phyloP scores from a whole-genome alignment of 2,329 filamentous ascomycete genomes.

The Alternaria panax region DNA sequence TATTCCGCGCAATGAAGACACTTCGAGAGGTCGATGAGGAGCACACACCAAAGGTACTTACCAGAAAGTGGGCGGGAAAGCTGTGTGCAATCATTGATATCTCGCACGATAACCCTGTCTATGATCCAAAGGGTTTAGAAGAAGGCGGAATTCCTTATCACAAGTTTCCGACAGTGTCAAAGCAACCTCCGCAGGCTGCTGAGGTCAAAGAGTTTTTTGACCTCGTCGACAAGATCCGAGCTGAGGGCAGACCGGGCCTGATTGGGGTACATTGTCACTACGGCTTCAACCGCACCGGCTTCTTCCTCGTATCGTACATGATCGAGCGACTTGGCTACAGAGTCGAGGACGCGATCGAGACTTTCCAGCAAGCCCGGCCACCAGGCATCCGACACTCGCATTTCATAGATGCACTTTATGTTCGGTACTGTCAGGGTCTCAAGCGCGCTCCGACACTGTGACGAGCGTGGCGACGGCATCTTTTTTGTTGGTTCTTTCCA shows the following conservation, averaged over 20 bases:
- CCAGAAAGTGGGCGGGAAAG: slow-evolving; percentile 68
- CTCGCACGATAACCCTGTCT: slow-evolving; percentile 87
- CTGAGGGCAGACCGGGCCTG: slow-evolving; percentile 47
- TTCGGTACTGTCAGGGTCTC: slow-evolving; percentile 71
- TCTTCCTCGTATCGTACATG: slow-evolving; percentile 89
- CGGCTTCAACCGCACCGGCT: slow-evolving; percentile 92
- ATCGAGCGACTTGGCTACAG: slow-evolving; percentile 77
- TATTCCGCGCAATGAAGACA: slow-evolving; percentile 93
- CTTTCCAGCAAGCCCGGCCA: slow-evolving; percentile 75
- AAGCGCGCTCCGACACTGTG: slow-evolving; percentile 42
- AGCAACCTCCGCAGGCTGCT: slow-evolving; percentile 76
- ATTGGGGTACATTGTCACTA: slow-evolving; percentile 95
- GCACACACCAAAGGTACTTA: slow-evolving; percentile 79
- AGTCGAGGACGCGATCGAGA: slow-evolving; percentile 78
- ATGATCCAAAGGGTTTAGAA: slow-evolving; percentile 69
- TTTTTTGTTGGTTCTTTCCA: neutral
- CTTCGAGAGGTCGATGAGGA: slow-evolving; percentile 85
- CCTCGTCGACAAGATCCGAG: slow-evolving; percentile 60
- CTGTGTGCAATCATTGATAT: slow-evolving; percentile 88
- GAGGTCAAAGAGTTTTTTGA: slow-evolving; percentile 67
- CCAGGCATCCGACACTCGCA: slow-evolving; percentile 90
- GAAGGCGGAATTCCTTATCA: slow-evolving; percentile 61
- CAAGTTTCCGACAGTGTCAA: slow-evolving; percentile 92
- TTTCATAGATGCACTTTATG: slow-evolving; percentile 83
- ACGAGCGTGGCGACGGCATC: neutral